Percentiles rank a stretch among this genome's conserved stretches.
These are phyloP conservation scores for Penicillium coprophilum DNA, from an alignment of 495 filamentous ascomycete genomes.

Conservation along the genomic window DNA sequence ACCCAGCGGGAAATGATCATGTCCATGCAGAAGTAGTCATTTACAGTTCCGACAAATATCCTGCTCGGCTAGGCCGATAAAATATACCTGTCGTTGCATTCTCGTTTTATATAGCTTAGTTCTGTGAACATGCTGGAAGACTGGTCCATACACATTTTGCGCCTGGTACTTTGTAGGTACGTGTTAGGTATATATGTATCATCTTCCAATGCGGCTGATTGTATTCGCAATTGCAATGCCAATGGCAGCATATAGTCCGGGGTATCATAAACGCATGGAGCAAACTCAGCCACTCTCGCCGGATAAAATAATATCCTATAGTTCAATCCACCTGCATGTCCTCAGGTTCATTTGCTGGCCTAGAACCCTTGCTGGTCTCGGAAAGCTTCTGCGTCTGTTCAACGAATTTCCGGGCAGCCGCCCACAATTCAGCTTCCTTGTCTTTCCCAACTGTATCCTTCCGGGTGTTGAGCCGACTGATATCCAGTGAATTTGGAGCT, in stretches of 20 bases:
- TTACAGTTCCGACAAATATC: constrained; percentile 5
- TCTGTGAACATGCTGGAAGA: constrained; percentile 20
- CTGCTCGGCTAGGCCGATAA: constrained; percentile 14
- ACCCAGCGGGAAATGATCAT: constrained; percentile 88
- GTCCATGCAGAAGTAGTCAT: constrained; percentile 44
- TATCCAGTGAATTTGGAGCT: constrained; percentile 56
- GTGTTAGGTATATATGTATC: background rate
- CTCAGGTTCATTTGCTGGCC: constrained; percentile 21
- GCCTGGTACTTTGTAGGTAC: background rate
- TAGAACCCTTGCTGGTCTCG: constrained; percentile 4
- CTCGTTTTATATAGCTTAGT: constrained; percentile 24
- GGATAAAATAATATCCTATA: background rate
- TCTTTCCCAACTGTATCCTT: constrained; percentile 72
- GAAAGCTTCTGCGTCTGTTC: constrained; percentile 34
- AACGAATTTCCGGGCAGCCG: constrained; percentile 53
- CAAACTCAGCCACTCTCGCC: background rate
- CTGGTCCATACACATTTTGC: constrained; percentile 10
- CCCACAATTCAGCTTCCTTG: constrained; percentile 78
- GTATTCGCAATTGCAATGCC: constrained; percentile 6
- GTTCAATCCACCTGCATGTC: constrained; percentile 42
- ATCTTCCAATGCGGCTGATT: background rate
- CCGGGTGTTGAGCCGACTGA: constrained; percentile 82
- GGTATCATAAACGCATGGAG: constrained; percentile 36
- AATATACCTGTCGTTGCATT: constrained; percentile 16
- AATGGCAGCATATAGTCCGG: constrained; percentile 11